Evolutionary conservation across 345 rosid species (phyloP), one percentile per base, ranked within the genome.

Genomic region (Aquilaria sinensis): DNA sequence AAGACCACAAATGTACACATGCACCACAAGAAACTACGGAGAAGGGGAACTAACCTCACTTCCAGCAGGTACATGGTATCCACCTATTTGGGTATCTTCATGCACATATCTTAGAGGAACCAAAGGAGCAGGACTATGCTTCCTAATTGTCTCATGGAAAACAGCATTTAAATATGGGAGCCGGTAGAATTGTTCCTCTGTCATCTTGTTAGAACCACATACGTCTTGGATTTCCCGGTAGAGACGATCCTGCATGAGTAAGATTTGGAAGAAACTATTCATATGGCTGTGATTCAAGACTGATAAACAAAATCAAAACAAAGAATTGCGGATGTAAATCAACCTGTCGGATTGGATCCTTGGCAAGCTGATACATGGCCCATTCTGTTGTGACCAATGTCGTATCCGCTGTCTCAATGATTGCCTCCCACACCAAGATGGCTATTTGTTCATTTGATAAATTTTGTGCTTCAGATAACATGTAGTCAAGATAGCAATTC

Each of bases 311-410:
- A 13, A 54, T 53, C 1, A 29, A 2, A 41, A 12, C 11, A 23
- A 55, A 62, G 61, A 32, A 13, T 5, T 11, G 5, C 46, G 12
- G 57, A 53, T 48, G 45, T n/a, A 30, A 54, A 57, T 29, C 16
- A 61, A 86, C 92, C 89, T 86, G 98, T 1, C 72, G 70, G 31
- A 13, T 65, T 29, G 78, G 83, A 70, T 82, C 74, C 64, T 82
- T 90, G 6, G 96, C 96, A 4, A 94, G 96, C 65, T 94, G 90
- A 60, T 85, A 88, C 11, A 90, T 68, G 0, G 96, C 96, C 97
- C 98, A 93, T 76, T 94, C 99, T 30, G 95, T 72, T 61, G 92
- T 67, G 31, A 88, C 92, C 81, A 88, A 59, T 61, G 92, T 85
- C 16, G 97, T 85, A 60, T 90, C 97, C 4, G 95, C 51, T 43